These are phyloP conservation scores for Colletotrichum tropicale DNA, from an alignment of 2,329 filamentous ascomycete genomes.

Conservation along the genomic window DNA sequence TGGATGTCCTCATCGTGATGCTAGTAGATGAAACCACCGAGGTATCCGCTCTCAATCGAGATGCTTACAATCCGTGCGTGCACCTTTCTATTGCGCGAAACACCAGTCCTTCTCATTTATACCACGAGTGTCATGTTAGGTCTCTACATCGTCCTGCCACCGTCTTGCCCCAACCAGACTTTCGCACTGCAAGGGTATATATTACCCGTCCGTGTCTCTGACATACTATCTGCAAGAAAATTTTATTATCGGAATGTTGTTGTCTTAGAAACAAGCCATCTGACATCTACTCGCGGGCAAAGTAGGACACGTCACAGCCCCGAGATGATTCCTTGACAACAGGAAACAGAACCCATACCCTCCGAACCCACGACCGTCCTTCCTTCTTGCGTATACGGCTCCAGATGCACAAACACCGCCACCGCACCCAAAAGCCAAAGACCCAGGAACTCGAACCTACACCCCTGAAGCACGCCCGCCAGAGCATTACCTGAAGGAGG, in stretches of 20 bases:
- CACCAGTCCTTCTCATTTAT: neutral
- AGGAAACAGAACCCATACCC: neutral
- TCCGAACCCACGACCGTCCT: neutral
- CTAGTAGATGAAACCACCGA: no score
- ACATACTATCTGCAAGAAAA: neutral
- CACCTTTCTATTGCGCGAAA: neutral
- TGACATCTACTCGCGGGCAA: neutral
- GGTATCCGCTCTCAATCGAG: no score
- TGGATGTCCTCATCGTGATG: neutral
- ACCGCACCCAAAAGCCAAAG: neutral
- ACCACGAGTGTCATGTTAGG: neutral
- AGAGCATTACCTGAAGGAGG: neutral
- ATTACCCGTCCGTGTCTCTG: neutral
- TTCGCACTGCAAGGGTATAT: neutral
- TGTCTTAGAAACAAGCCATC: neutral
- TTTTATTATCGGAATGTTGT: accelerated
- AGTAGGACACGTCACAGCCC: neutral
- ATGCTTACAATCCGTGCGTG: accelerated
- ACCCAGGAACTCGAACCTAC: neutral
- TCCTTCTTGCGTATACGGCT: accelerated
- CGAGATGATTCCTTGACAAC: neutral
- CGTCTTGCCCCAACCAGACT: neutral
- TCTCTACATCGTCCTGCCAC: neutral
- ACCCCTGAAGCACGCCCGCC: neutral
- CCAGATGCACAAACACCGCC: neutral